Percentiles rank a stretch among this genome's conserved stretches.
phyloP scores from a whole-genome alignment of 1,284 basidiomycete species.

The Austroboletus niveus region DNA sequence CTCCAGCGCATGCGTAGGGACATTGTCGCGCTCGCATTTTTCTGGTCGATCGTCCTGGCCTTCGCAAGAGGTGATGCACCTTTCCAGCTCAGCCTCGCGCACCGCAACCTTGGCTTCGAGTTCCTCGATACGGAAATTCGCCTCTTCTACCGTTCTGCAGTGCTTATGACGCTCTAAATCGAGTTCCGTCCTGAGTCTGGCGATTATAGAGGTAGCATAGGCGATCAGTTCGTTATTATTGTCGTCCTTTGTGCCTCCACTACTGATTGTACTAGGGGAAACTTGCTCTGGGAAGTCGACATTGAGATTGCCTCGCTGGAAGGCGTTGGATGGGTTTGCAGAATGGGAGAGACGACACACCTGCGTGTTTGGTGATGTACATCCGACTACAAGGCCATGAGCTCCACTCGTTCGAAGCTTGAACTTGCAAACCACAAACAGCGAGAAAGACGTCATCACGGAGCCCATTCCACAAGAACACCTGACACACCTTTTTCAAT shows the following conservation, averaged over 20 bases:
- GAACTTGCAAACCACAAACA: conserved; percentile 38
- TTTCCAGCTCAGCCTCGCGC: conserved; percentile 54
- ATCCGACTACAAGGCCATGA: conserved; percentile 53
- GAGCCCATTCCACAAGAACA: conserved; percentile 1
- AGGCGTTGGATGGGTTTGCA: conserved; percentile 12
- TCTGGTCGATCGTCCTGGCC: background rate
- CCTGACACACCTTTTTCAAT: conserved; percentile 54
- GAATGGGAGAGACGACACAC: conserved; percentile 38
- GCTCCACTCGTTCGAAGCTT: conserved; percentile 49
- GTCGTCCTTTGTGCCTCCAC: background rate
- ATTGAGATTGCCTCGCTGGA: conserved; percentile 25
- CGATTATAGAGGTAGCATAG: conserved; percentile 46
- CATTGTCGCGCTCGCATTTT: background rate
- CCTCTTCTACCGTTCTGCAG: conserved; percentile 36
- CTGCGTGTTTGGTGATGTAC: conserved; percentile 37
- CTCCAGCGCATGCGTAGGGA: background rate
- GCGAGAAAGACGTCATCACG: background rate
- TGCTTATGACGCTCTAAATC: conserved; percentile 47
- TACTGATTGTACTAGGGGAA: background rate
- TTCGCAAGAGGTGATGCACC: conserved; percentile 22
- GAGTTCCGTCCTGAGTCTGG: conserved; percentile 42
- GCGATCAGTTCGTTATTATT: conserved; percentile 24
- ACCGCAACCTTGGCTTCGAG: conserved; percentile 55
- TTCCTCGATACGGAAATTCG: conserved; percentile 42
- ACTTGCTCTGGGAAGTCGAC: conserved; percentile 17